phyloP scores from a whole-genome alignment of 345 rosid species.

The Eucalyptus curtisii region DNA sequence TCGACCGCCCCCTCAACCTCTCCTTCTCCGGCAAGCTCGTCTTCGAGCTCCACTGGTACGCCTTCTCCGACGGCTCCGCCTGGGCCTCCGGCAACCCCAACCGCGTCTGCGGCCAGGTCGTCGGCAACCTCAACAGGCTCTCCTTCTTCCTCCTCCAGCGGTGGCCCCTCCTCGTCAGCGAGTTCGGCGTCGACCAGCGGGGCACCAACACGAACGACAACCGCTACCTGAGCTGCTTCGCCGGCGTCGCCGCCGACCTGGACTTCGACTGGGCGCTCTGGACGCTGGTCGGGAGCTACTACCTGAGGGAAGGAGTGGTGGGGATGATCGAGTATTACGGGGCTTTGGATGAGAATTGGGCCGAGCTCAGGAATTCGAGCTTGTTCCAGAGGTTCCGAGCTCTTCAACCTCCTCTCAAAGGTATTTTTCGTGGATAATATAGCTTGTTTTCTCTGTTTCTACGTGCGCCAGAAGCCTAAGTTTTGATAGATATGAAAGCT shows the following conservation, averaged over 20 bases:
- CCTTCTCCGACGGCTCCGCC: conserved; percentile 53
- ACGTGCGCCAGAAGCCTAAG: neutral
- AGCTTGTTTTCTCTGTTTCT: neutral
- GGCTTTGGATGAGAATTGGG: conserved; percentile 50
- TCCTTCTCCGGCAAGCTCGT: conserved; percentile 56
- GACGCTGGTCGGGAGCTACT: conserved; percentile 79
- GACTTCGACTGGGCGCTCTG: conserved; percentile 86
- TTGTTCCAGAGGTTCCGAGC: conserved; percentile 44
- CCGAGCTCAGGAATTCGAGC: conserved; percentile 39
- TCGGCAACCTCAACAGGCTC: conserved; percentile 30
- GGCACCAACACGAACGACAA: conserved; percentile 53
- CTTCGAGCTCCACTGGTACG: conserved; percentile 85
- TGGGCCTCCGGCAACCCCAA: conserved; percentile 69
- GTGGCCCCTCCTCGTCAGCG: conserved; percentile 65
- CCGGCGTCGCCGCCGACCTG: conserved; percentile 56
- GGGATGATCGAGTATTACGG: conserved; percentile 71
- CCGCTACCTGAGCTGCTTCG: conserved; percentile 61
- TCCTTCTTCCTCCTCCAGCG: conserved; percentile 52
- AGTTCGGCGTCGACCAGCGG: conserved; percentile 70
- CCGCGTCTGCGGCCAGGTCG: conserved; percentile 60
- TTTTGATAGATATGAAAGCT: neutral
- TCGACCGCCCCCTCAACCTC: conserved; percentile 22
- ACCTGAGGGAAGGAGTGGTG: conserved; percentile 54
- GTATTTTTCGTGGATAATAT: neutral
- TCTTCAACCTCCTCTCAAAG: conserved; percentile 57